Evolutionary conservation across 1,284 basidiomycete genomes (phyloP).

Genomic region (Phenoliferia sp.): DNA sequence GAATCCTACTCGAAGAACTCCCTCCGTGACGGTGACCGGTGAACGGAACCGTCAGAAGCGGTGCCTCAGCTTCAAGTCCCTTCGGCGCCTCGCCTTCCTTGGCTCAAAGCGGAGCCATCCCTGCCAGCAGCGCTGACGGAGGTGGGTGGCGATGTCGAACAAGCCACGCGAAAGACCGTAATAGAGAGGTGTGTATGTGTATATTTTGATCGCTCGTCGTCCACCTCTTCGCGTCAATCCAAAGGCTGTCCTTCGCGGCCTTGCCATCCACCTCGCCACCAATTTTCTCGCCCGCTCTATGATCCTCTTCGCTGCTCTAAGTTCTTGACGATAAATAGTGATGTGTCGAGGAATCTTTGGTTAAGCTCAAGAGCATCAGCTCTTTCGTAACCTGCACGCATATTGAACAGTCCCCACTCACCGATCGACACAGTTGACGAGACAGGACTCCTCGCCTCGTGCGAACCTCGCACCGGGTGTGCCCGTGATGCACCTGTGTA

Average conservation of each 20-base stretch:
- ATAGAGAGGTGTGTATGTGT: neutral
- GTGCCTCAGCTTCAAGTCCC: no score
- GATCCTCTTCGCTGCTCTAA: conserved; percentile 52
- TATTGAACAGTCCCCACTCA: conserved; percentile 22
- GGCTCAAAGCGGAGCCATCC: neutral
- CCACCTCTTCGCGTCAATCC: neutral
- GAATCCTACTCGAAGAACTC: no score
- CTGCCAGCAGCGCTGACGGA: neutral
- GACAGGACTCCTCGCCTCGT: conserved; percentile 73
- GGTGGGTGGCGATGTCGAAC: neutral
- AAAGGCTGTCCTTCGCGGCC: neutral
- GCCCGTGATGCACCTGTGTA: conserved; percentile 72
- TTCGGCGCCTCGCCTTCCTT: neutral
- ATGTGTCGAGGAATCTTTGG: conserved; percentile 74
- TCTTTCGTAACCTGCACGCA: neutral
- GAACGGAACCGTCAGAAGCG: no score
- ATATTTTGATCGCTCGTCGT: neutral
- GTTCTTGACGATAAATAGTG: conserved; percentile 74
- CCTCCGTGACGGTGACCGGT: no score
- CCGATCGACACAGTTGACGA: conserved; percentile 80
- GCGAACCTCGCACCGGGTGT: conserved; percentile 80
- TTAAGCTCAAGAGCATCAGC: conserved; percentile 42
- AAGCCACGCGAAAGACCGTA: neutral
- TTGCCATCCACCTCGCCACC: neutral
- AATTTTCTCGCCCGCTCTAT: neutral